Base-by-base conservation (phyloP, 2,329 filamentous ascomycete species). In the Colletotrichum falcatum region DNA sequence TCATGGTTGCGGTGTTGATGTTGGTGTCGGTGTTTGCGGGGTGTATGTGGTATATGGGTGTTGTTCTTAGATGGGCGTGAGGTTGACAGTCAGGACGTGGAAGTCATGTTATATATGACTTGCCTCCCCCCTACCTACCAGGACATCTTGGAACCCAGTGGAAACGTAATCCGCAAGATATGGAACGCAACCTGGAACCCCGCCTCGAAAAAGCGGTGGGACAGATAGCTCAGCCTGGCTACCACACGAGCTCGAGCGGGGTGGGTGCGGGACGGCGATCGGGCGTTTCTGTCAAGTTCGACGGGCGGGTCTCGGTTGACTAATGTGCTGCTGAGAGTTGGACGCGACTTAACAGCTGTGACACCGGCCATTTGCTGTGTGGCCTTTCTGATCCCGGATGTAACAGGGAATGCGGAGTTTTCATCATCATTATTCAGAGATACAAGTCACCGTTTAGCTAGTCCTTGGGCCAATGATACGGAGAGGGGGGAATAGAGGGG, bases 281-380 rank as follows among this genome's bases (percentile, higher is more conserved):
- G 64, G 58, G 51, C 23, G 64, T 62, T 70, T 70, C 68, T 70
- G 64, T 67, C 68, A 16, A 70, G 51, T 70, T 67, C 68, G 68
- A 70, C 53, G 64, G 9, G 67, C 67, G 67, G 68, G 68, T 63
- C 64, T 54, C 35, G 37, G 58, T 70, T 70, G 58, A 62, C 64
- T 63, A 62, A 63, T 70, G 64, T 64, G 44, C 37, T 46, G n/a
- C 26, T 49, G 39, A 30, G 30, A 53, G 58, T 48, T 67, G 59
- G 46, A 67, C 35, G 42, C 6, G 35, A 44, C 48, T 12, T 26
- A 23, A 26, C 39, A 30, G 14, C 53, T 26, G 42, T 61, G 48
- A 28, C 16, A 49, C 33, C 6, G 39, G 42, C 18, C 42, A 11
- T 44, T 44, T 44, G 42, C 7, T 44, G 8, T 11, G 42, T 44